Percentiles rank a stretch among this genome's conserved stretches.
Conservation (phyloP, 805 yeast species). For the Metschnikowia lachancei region DNA sequence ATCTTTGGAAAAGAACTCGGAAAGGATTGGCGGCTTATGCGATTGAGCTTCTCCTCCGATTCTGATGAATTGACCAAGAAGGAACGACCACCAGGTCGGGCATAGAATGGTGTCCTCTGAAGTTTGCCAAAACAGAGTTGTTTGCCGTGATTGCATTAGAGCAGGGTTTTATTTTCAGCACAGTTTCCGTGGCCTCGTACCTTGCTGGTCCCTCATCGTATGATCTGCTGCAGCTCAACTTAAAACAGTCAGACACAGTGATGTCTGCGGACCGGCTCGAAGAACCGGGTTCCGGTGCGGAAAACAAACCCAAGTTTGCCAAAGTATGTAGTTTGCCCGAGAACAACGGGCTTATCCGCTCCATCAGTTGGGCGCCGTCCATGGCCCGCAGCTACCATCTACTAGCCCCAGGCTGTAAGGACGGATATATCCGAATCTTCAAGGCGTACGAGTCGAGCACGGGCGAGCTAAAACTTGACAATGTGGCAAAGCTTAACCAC, state of each 20-base stretch:
- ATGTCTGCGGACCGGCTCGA: constrained; percentile 1
- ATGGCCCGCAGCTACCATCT: constrained; percentile 88
- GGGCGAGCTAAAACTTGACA: constrained; percentile 47
- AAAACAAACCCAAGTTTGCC: constrained; percentile 38
- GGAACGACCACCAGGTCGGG: too few relatives aligned
- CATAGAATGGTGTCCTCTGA: constrained; percentile 86
- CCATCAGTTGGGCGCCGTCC: constrained; percentile 94
- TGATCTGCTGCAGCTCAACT: neutral
- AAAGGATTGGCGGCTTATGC: too few relatives aligned
- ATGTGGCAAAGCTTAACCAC: constrained; percentile 66
- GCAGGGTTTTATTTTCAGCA: constrained; percentile 72
- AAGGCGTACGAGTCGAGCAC: constrained; percentile 53
- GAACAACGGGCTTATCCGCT: constrained; percentile 81
- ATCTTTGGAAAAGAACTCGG: too few relatives aligned
- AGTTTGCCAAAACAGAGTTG: constrained; percentile 70
- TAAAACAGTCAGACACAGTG: neutral
- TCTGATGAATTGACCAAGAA: too few relatives aligned
- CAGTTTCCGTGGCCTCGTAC: neutral
- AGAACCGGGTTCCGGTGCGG: constrained; percentile 1
- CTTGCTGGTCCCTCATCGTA: too few relatives aligned
- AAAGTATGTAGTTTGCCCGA: constrained; percentile 71
- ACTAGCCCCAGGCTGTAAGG: constrained; percentile 94
- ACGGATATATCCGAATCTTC: constrained; percentile 85
- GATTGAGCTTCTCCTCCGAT: too few relatives aligned
- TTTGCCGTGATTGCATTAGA: constrained; percentile 82